A percentile compares a stretch with the other conserved stretches of the same genome.
phyloP scores from a whole-genome alignment of 2,329 filamentous ascomycete species.

The Claviceps paspali region DNA sequence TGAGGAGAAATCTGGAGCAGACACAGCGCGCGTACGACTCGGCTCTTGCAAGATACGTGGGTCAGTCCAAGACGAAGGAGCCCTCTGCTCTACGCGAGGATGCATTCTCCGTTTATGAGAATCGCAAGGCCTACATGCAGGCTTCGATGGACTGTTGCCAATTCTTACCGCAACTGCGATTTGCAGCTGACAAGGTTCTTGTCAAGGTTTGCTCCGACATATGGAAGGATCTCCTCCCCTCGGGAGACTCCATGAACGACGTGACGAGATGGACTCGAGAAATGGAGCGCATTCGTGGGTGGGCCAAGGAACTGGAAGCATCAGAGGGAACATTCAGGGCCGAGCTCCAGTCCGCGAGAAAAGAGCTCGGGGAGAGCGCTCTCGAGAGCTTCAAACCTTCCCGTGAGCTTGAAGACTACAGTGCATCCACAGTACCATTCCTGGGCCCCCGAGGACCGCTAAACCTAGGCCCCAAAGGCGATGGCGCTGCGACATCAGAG shows the following conservation, averaged over 20 bases:
- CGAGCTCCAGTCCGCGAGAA: slow-evolving; percentile 64
- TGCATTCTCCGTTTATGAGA: slow-evolving; percentile 89
- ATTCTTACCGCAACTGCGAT: slow-evolving; percentile 70
- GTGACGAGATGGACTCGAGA: slow-evolving; percentile 59
- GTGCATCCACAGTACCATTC: slow-evolving; percentile 76
- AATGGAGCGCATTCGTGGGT: slow-evolving; percentile 82
- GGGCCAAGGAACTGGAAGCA: slow-evolving; percentile 87
- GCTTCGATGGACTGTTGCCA: slow-evolving; percentile 89
- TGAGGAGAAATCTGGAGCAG: slow-evolving; percentile 57
- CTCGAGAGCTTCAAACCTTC: slow-evolving; percentile 62
- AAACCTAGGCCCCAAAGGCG: slow-evolving; percentile 39
- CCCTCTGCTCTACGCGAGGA: slow-evolving; percentile 82
- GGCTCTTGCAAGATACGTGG: slow-evolving; percentile 64
- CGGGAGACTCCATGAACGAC: slow-evolving; percentile 48
- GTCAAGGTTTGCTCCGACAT: slow-evolving; percentile 75
- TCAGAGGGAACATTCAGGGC: slow-evolving; percentile 71
- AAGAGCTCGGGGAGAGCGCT: slow-evolving; percentile 67
- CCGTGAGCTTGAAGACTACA: slow-evolving; percentile 85
- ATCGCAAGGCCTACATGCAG: slow-evolving; percentile 77
- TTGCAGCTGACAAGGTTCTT: slow-evolving; percentile 70
- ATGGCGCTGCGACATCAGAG: slow-evolving; percentile 43
- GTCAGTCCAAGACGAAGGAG: slow-evolving; percentile 86
- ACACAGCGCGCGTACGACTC: slow-evolving; percentile 76
- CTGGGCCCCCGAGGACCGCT: slow-evolving; percentile 57
- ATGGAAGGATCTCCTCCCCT: slow-evolving; percentile 69